phyloP scores from a whole-genome alignment of 2,329 filamentous ascomycete genomes.

The Thyridium curvatum region DNA sequence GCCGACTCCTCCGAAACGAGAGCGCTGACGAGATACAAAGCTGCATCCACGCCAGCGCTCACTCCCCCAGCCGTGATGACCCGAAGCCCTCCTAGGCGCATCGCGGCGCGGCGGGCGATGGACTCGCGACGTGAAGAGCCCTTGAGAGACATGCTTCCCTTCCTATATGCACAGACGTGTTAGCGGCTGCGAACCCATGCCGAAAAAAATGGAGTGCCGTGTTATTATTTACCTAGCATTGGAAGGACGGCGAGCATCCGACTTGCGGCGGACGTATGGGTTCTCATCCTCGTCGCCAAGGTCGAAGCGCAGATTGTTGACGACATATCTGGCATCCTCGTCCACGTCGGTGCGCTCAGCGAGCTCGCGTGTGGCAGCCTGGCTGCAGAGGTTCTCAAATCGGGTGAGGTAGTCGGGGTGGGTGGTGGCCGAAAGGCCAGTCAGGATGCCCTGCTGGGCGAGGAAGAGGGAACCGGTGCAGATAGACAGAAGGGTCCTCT shows the following conservation, averaged over 20 bases:
- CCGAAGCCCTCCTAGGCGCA: slow-evolving; percentile 63
- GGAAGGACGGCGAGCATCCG: slow-evolving; percentile 56
- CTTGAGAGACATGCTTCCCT: slow-evolving; percentile 79
- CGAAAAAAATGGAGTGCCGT: not conserved
- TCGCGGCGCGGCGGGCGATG: slow-evolving; percentile 68
- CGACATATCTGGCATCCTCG: slow-evolving; percentile 75
- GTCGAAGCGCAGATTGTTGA: slow-evolving; percentile 87
- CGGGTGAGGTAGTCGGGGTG: slow-evolving; percentile 76
- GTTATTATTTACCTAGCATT: slow-evolving; percentile 47
- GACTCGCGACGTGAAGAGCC: slow-evolving; percentile 70
- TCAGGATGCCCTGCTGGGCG: slow-evolving; percentile 68
- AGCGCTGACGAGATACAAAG: slow-evolving; percentile 78
- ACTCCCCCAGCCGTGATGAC: slow-evolving; percentile 78
- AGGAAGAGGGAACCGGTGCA: slow-evolving; percentile 76
- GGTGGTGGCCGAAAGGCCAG: slow-evolving; percentile 74
- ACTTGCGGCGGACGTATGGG: slow-evolving; percentile 74
- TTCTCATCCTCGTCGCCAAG: slow-evolving; percentile 76
- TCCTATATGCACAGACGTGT: slow-evolving; percentile 41
- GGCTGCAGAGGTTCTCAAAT: slow-evolving; percentile 75
- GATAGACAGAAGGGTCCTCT: slow-evolving; percentile 75
- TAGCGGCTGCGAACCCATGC: slow-evolving; percentile 7
- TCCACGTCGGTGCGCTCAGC: slow-evolving; percentile 76
- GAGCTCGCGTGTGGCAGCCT: slow-evolving; percentile 62
- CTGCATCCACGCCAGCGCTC: slow-evolving; percentile 75
- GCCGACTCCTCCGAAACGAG: slow-evolving; percentile 73